Evolutionary conservation across 345 rosid species (phyloP).

Genomic region (Gossypium sturtianum): DNA sequence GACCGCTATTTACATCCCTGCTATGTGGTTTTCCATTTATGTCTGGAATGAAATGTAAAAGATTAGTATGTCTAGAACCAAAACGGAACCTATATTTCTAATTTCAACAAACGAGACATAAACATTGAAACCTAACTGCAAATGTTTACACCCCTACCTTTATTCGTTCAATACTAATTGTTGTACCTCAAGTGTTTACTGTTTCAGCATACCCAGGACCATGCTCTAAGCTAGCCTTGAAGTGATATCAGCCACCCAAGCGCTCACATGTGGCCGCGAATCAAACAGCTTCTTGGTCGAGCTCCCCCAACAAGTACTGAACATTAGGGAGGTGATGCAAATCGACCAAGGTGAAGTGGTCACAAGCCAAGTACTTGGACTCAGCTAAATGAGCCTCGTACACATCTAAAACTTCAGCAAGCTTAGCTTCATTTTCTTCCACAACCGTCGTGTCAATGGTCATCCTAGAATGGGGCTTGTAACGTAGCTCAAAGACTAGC

Average conservation of each 20-base stretch:
- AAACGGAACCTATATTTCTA: too few relatives aligned
- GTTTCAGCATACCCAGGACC: conserved; percentile 38
- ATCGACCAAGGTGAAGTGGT: conserved; percentile 59
- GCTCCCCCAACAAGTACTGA: conserved; percentile 31
- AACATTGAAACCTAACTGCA: not conserved
- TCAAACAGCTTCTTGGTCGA: conserved; percentile 38
- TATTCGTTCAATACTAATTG: not conserved
- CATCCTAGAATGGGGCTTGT: conserved; percentile 44
- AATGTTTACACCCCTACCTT: not conserved
- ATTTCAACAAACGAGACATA: not conserved
- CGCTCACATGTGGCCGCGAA: conserved; percentile 38
- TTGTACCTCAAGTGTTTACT: not conserved
- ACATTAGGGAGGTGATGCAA: conserved; percentile 65
- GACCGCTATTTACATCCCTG: too few relatives aligned
- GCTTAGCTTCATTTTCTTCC: conserved; percentile 49
- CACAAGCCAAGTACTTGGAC: conserved; percentile 60
- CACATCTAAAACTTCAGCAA: conserved; percentile 45
- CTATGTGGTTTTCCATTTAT: too few relatives aligned
- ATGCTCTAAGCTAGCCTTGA: conserved; percentile 58
- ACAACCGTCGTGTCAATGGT: conserved; percentile 44
- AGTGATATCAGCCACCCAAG: conserved; percentile 52
- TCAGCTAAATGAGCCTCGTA: conserved; percentile 52
- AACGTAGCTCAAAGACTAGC: conserved; percentile 46
- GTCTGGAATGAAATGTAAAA: too few relatives aligned
- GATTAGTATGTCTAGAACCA: too few relatives aligned